phyloP scores from a whole-genome alignment of 2,329 filamentous ascomycete genomes.

The Tolypocladium album region DNA sequence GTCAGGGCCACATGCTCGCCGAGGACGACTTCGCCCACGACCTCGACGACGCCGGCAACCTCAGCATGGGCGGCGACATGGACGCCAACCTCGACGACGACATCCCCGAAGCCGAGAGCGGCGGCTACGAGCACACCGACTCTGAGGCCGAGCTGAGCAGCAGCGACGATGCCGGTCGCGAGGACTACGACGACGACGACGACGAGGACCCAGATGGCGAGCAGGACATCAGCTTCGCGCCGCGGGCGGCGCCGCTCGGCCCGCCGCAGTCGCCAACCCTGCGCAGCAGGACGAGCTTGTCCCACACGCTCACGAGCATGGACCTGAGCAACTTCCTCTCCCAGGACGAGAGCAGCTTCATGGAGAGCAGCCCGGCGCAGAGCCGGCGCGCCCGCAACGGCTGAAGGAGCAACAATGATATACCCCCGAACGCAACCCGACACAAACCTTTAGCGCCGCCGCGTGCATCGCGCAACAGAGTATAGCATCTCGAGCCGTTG shows the following conservation, averaged over 20 bases:
- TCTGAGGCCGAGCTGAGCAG: constrained; percentile 54
- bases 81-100: constrained; percentile 62
- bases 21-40: constrained; percentile 46
- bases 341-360: constrained; percentile 45
- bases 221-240: constrained; percentile 27
- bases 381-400: constrained; percentile 23
- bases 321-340: constrained; percentile 47
- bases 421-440: background rate
- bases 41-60: constrained; percentile 16
- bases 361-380: constrained; percentile 41
- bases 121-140: constrained; percentile 68
- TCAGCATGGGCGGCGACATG: constrained; percentile 34
- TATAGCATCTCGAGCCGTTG: background rate
- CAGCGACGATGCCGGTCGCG: constrained; percentile 30
- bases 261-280: constrained; percentile 27
- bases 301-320: constrained; percentile 33
- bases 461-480: background rate
- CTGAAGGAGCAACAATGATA: constrained; percentile 1
- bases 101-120: constrained; percentile 53
- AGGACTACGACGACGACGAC: constrained; percentile 6
- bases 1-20: constrained; percentile 48
- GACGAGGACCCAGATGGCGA: constrained; percentile 9
- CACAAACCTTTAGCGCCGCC: background rate
- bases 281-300: constrained; percentile 12
- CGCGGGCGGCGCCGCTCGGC: constrained; percentile 20